phyloP scores from a whole-genome alignment of 179 eudicot genomes.

The Heliamphora pulchella region DNA sequence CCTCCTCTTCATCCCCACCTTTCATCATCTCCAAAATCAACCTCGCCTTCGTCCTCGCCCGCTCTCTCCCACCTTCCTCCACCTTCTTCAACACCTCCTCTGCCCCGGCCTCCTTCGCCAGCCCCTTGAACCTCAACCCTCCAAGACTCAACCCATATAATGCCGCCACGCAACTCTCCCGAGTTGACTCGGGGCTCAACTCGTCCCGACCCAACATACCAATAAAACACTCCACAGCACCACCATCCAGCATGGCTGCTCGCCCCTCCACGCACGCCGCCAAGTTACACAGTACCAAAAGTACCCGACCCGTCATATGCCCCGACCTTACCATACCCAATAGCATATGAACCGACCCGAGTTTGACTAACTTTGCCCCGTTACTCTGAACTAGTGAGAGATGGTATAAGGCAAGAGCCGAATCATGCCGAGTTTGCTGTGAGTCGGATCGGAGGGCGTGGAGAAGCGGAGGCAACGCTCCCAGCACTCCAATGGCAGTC shows the following conservation, averaged over 20 bases:
- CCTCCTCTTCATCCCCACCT: slow-evolving; percentile 66
- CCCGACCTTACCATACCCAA: slow-evolving; percentile 58
- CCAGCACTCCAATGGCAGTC: slow-evolving; percentile 77
- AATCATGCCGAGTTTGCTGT: slow-evolving; percentile 61
- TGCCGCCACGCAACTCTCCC: slow-evolving; percentile 62
- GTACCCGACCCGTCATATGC: slow-evolving; percentile 50
- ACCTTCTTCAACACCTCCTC: slow-evolving; percentile 48
- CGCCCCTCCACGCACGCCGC: slow-evolving; percentile 64
- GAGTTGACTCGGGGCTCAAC: slow-evolving; percentile 51
- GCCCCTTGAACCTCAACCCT: slow-evolving; percentile 75
- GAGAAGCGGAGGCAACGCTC: slow-evolving; percentile 67
- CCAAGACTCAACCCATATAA: slow-evolving; percentile 64
- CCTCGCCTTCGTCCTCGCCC: slow-evolving; percentile 49
- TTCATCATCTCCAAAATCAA: slow-evolving; percentile 50
- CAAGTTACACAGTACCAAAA: slow-evolving; percentile 58
- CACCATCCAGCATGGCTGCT: slow-evolving; percentile 79
- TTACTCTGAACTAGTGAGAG: slow-evolving; percentile 74
- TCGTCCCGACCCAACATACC: slow-evolving; percentile 40
- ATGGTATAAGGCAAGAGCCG: slow-evolving; percentile 74
- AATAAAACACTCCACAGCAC: slow-evolving; percentile 64
- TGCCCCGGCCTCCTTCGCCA: slow-evolving; percentile 67
- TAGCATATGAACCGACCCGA: slow-evolving; percentile 52
- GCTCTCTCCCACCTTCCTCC: slow-evolving; percentile 37
- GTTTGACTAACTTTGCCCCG: slow-evolving; percentile 61
- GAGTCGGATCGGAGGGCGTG: slow-evolving; percentile 59